Conservation (phyloP, 345 rosid species). For the Euphorbia tirucalli region DNA sequence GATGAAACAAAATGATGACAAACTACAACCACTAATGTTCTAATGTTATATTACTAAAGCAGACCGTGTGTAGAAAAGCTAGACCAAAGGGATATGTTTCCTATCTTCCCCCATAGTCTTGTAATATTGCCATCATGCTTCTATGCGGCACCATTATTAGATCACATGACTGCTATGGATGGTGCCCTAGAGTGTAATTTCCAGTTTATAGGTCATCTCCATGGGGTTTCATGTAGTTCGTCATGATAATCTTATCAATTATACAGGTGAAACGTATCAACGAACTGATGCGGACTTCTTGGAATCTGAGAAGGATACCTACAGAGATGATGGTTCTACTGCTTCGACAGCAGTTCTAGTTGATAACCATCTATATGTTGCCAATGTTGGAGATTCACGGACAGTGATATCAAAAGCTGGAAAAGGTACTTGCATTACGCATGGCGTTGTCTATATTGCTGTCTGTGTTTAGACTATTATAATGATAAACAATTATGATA, state of each 20-base stretch:
- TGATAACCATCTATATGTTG: conserved; percentile 89
- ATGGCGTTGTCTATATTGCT: not conserved
- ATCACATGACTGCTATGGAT: conserved; percentile 9
- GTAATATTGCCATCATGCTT: conserved; percentile 22
- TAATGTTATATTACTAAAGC: not conserved
- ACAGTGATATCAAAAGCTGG: conserved; percentile 90
- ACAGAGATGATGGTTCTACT: conserved; percentile 96
- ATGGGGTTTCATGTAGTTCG: conserved; percentile 6
- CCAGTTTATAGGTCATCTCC: not conserved
- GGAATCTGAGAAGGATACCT: conserved; percentile 73
- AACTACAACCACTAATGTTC: not conserved
- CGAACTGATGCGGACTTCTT: conserved; percentile 86
- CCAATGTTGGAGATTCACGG: conserved; percentile 98
- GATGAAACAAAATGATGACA: not conserved
- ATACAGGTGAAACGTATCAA: conserved; percentile 83
- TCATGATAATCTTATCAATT: conserved; percentile 1
- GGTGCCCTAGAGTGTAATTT: conserved; percentile 10
- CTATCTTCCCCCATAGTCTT: not conserved
- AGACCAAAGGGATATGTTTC: not conserved
- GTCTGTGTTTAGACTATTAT: not conserved
- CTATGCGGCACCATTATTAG: conserved; percentile 16
- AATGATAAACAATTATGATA: not conserved
- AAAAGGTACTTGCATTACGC: conserved; percentile 47
- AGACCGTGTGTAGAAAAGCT: not conserved
- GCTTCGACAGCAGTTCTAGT: conserved; percentile 95